Evolutionary conservation across 805 yeast genomes (phyloP), one percentile per base, ranked within the genome.

Genomic region (Lachancea sp.): DNA sequence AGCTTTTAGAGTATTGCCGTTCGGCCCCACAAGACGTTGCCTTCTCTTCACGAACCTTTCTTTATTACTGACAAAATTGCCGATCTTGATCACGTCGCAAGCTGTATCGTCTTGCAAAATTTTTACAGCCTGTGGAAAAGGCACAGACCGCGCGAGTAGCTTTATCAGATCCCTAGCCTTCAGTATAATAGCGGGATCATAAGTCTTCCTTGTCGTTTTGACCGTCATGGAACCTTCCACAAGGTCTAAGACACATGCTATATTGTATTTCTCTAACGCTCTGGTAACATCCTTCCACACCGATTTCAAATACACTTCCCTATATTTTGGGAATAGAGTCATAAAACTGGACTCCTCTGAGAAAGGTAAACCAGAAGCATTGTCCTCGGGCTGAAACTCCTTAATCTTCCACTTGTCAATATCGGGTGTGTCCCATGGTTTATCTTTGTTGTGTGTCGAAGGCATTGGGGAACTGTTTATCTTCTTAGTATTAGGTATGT

Each of bases 181-280:
- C 54, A 92, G 72, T 51, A 92, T 86, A 39, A 84, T 79, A 5
- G 95, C 94, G 0, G 98, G 98, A 60, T 92, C 98, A 62, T 65
- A 92, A 0, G 98, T 89, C 62, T 90, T 92, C 62, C 95, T 76
- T 2, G 97, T 90, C 12, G 98, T 92, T 53, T 81, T 85, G 13
- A 92, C 98, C 0, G 95, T 81, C 97, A 92, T 92, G 3, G 96
- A 81, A 33, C 98, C 98, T 60, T 92, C 97, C 20, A 92, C 95
- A 48, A 92, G 69, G 64, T 92, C 87, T 47, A 92, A 69, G 28
- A 80, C 80, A 63, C 96, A 86, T n/a, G 82, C 80, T 33, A 92
- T 71, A 42, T 84, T 81, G 51, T 79, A 78, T 39, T 74, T 72
- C 19, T 83, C 85, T 25, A 92, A 67, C 0, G 90, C 74, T 53